phyloP scores from a whole-genome alignment of 768 basidiomycete genomes.

The Xanthoconium stramineum region DNA sequence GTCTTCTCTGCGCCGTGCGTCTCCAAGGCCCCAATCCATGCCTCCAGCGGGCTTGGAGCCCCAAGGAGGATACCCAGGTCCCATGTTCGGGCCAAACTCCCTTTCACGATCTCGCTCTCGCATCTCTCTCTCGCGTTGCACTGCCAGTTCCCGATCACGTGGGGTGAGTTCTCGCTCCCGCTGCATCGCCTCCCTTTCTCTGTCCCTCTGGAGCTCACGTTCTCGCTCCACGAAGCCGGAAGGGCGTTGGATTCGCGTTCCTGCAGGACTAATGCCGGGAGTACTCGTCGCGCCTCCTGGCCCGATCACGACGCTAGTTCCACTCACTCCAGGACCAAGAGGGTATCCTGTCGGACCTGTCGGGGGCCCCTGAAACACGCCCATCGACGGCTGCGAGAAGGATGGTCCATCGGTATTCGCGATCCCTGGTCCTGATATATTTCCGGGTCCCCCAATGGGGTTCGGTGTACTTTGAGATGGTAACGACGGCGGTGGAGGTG shows the following conservation, averaged over 20 bases:
- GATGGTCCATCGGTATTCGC: conserved; percentile 12
- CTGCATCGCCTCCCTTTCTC: conserved; percentile 29
- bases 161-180: conserved; percentile 21
- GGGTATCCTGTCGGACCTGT: conserved; percentile 20
- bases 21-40: conserved; percentile 32
- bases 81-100: conserved; percentile 25
- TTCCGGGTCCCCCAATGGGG: conserved; percentile 3
- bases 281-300: conserved; percentile 22
- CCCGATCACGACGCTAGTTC: conserved; percentile 25
- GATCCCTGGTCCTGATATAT: conserved; percentile 10
- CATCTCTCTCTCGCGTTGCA: conserved; percentile 26
- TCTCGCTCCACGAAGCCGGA: conserved; percentile 33
- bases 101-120: conserved; percentile 24
- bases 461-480: conserved; percentile 13
- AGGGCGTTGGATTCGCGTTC: conserved; percentile 22
- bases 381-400: conserved; percentile 28
- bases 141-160: conserved; percentile 22
- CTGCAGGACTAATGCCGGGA: conserved; percentile 15
- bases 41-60: conserved; percentile 33
- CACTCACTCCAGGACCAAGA: conserved; percentile 16
- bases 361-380: conserved; percentile 25
- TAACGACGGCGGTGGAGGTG: not conserved
- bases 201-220: conserved; percentile 19
- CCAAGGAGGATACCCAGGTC: conserved; percentile 23
- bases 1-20: conserved; percentile 37